Conservation (phyloP, 1,139 yeast genomes). For the Sugiyamaella japonica region DNA sequence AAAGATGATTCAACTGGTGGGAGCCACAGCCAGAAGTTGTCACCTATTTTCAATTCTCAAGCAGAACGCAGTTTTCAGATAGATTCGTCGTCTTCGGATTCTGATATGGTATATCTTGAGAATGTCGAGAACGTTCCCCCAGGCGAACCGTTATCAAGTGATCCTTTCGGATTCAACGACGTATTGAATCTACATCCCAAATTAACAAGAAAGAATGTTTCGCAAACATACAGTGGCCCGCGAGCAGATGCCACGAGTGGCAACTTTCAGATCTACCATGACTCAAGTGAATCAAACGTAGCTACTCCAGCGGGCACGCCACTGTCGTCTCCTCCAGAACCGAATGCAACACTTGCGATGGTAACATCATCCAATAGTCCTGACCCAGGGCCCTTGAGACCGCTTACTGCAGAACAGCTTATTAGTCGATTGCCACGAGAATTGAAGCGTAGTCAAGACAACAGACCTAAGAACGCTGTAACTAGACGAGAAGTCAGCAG, state of each 20-base stretch:
- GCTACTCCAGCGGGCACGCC: neutral
- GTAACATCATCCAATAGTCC: no score
- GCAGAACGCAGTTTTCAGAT: neutral
- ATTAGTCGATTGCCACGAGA: constrained; percentile 1
- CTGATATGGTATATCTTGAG: constrained; percentile 9
- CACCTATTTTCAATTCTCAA: neutral
- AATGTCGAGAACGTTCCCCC: constrained; percentile 15
- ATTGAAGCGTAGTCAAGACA: constrained; percentile 3
- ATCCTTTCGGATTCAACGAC: constrained; percentile 21
- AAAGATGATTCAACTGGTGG: neutral
- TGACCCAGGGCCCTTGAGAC: neutral
- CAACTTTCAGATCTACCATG: constrained; percentile 12
- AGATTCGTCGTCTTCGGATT: constrained; percentile 10
- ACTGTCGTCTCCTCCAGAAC: constrained; percentile 3
- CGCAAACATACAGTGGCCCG: neutral
- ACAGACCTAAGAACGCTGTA: neutral
- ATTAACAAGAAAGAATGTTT: neutral
- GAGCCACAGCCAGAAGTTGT: neutral
- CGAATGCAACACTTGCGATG: neutral
- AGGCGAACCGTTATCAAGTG: constrained; percentile 16
- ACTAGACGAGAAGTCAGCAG: neutral
- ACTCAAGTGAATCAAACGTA: neutral
- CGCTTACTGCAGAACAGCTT: constrained; percentile 4
- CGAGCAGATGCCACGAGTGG: neutral
- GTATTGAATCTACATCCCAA: constrained; percentile 11